Conservation (phyloP, 441 rosid species). For the Populus tomentosa region DNA sequence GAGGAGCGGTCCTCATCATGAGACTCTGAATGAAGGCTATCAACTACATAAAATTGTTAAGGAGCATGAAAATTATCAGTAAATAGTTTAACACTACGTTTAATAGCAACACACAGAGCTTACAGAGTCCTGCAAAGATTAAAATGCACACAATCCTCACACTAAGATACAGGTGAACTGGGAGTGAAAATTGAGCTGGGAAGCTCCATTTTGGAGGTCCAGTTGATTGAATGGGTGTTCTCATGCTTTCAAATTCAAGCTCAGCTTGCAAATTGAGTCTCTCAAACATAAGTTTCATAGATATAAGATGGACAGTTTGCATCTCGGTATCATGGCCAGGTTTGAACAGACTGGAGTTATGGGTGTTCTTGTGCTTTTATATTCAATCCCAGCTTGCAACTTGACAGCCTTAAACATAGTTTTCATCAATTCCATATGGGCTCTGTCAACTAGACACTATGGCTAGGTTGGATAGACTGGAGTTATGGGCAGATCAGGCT, state of each 20-base stretch:
- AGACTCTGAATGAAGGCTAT: constrained; percentile 68
- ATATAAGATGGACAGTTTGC: background rate
- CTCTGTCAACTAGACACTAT: background rate
- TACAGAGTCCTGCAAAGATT: background rate
- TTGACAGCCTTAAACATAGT: background rate
- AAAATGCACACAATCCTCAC: background rate
- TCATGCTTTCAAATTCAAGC: background rate
- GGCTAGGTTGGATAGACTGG: background rate
- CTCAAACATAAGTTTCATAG: background rate
- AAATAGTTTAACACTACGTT: background rate
- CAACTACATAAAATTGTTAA: constrained; percentile 34
- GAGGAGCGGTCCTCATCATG: constrained; percentile 59
- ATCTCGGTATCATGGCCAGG: background rate
- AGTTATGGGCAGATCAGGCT: background rate
- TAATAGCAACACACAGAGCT: background rate
- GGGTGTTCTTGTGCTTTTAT: background rate
- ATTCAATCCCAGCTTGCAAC: background rate
- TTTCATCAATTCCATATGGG: background rate
- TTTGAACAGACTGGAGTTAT: background rate
- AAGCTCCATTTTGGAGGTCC: background rate
- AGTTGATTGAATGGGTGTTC: background rate
- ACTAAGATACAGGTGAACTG: background rate
- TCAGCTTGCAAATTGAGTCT: background rate
- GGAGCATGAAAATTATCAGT: background rate
- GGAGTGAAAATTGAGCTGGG: background rate